A percentile compares a stretch with the other conserved stretches of the same genome.
Conservation (phyloP, 495 filamentous ascomycete species). For the Hypoxylon trugodes region DNA sequence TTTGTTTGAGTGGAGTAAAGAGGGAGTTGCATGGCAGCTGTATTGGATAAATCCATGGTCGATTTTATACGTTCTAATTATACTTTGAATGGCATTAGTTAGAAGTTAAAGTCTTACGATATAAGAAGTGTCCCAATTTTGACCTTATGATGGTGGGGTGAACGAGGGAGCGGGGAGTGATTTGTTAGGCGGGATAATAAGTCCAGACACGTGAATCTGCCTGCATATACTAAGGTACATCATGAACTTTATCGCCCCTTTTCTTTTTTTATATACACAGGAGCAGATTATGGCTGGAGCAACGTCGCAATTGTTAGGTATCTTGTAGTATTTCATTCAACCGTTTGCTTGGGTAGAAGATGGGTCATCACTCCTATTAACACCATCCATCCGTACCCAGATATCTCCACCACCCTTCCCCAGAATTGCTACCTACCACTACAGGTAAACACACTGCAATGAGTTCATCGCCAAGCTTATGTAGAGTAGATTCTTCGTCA, state of each 20-base stretch:
- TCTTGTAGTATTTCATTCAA: constrained; percentile 18
- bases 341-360: constrained; percentile 14
- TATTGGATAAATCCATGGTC: constrained; percentile 14
- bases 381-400: constrained; percentile 8
- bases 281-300: background rate
- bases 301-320: background rate
- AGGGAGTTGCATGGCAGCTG: constrained; percentile 8
- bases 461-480: background rate
- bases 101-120: background rate
- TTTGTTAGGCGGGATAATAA: constrained; percentile 8
- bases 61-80: background rate
- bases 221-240: background rate
- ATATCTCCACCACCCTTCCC: background rate
- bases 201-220: constrained; percentile 25
- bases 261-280: background rate
- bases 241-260: background rate
- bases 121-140: constrained; percentile 23
- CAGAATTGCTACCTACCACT: background rate
- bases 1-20: constrained; percentile 4
- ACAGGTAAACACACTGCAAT: background rate
- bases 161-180: background rate
- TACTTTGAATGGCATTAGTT: background rate
- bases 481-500: background rate
- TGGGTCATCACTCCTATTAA: constrained; percentile 5
- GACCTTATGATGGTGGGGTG: background rate